A percentile compares a stretch with the other conserved stretches of the same genome.
These are phyloP conservation scores for Colletotrichum horii DNA, from an alignment of 2,329 filamentous ascomycete species.

Conservation along the genomic window DNA sequence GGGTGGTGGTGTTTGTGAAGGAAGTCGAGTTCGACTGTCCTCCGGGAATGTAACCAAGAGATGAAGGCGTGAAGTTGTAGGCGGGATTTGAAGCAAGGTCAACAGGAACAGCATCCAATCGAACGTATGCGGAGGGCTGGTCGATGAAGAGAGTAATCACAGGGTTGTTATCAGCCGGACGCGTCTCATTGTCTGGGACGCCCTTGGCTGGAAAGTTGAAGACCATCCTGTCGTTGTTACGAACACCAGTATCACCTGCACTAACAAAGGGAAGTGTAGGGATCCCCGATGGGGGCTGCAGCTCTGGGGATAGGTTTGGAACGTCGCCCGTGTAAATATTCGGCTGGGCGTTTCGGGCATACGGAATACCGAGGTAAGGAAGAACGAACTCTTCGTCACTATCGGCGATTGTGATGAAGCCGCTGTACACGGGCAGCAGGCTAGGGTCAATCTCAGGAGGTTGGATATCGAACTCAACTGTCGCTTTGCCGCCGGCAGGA, in stretches of 20 bases:
- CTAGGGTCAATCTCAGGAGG: background rate
- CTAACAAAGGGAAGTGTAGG: background rate
- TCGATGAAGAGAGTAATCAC: background rate
- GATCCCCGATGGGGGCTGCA: background rate
- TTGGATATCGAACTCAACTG: background rate
- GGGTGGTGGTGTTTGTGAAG: background rate
- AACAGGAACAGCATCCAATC: background rate
- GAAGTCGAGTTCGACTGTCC: background rate
- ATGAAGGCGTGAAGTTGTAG: conserved; percentile 1
- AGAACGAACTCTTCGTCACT: background rate
- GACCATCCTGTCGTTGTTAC: background rate
- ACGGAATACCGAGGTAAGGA: conserved; percentile 2
- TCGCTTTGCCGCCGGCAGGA: background rate
- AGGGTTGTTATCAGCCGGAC: background rate
- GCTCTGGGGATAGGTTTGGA: background rate
- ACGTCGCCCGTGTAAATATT: conserved; percentile 2
- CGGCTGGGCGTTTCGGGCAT: background rate
- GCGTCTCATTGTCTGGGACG: background rate
- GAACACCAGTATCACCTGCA: background rate
- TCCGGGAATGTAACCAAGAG: background rate
- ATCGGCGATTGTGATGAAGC: conserved; percentile 1
- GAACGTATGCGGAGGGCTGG: conserved; percentile 5
- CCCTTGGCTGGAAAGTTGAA: conserved; percentile 10
- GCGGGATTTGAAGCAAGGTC: background rate
- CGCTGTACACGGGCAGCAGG: conserved; percentile 6